phyloP scores from a whole-genome alignment of 139 green algal species.

The Volvox reticuliferus region DNA sequence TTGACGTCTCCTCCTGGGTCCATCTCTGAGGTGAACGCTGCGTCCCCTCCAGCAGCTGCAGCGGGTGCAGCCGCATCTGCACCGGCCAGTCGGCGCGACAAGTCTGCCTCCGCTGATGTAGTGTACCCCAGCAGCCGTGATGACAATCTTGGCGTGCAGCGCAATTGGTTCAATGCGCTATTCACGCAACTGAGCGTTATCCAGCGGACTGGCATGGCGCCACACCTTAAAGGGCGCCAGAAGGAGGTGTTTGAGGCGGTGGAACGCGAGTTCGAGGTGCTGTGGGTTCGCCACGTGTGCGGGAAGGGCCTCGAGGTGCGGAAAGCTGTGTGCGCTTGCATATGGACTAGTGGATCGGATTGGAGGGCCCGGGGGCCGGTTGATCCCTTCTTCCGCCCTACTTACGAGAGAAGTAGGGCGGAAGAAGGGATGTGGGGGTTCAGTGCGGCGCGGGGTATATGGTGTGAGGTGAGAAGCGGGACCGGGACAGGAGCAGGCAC shows the following conservation, averaged over 20 bases:
- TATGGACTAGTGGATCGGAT: too few species aligned
- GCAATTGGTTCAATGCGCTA: constrained; percentile 46
- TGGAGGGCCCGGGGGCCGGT: too few species aligned
- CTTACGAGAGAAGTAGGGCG: neutral
- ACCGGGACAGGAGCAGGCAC: too few species aligned
- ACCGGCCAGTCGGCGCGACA: constrained; percentile 10
- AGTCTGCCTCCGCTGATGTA: neutral
- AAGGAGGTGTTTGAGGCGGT: constrained; percentile 45
- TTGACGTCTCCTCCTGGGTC: too few species aligned
- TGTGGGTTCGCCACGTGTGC: constrained; percentile 26
- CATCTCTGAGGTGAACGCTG: neutral
- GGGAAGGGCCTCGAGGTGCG: constrained; percentile 20
- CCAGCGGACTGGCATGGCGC: constrained; percentile 11
- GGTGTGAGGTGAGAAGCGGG: too few species aligned
- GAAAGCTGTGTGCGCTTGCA: too few species aligned
- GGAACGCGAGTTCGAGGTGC: constrained; percentile 41
- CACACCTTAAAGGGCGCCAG: constrained; percentile 35
- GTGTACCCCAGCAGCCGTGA: constrained; percentile 18
- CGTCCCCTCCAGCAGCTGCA: neutral
- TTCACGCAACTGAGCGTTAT: constrained; percentile 31
- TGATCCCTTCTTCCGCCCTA: too few species aligned
- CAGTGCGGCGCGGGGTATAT: too few species aligned
- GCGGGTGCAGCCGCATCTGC: neutral
- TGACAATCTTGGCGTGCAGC: constrained; percentile 38
- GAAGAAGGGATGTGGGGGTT: neutral